A percentile compares a stretch with the other conserved stretches of the same genome.
Evolutionary conservation across 129 eudicot species (phyloP).

Genomic region (Oenanthe sinensis): DNA sequence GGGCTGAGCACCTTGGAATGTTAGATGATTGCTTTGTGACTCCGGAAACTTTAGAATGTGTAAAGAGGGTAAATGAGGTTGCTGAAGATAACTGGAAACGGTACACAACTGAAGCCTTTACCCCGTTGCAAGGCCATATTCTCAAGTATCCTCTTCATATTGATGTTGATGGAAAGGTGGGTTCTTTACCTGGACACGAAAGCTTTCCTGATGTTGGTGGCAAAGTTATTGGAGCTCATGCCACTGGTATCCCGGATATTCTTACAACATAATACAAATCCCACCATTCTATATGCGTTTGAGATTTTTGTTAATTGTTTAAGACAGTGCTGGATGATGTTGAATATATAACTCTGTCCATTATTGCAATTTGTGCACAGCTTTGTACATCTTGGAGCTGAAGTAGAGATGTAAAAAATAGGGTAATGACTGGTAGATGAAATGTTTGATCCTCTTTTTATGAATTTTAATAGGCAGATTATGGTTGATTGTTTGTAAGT

Average conservation of each 20-base stretch:
- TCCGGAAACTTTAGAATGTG: constrained; percentile 24
- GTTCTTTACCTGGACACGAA: constrained; percentile 12
- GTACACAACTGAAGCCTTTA: constrained; percentile 15
- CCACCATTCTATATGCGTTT: neutral
- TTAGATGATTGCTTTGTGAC: neutral
- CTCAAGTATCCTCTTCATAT: constrained; percentile 18
- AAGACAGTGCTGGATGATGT: neutral
- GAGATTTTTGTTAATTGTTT: neutral
- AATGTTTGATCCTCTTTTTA: neutral
- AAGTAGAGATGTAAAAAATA: constrained; percentile 5
- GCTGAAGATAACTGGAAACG: constrained; percentile 22
- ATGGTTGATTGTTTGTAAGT: neutral
- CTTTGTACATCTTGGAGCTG: neutral
- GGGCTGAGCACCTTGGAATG: constrained; percentile 14
- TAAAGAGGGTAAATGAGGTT: constrained; percentile 12
- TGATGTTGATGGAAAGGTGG: constrained; percentile 24
- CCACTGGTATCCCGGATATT: constrained; percentile 7
- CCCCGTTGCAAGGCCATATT: constrained; percentile 17
- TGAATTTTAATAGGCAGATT: neutral
- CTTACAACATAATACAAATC: constrained; percentile 1
- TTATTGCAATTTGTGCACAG: neutral
- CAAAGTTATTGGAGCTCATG: constrained; percentile 21
- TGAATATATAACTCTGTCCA: neutral
- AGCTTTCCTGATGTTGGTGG: constrained; percentile 25
- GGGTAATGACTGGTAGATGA: neutral